A percentile compares a stretch with the other conserved stretches of the same genome.
These are phyloP conservation scores for Apiotrichum gamsii DNA, from an alignment of 1,284 basidiomycete species.

Conservation along the genomic window DNA sequence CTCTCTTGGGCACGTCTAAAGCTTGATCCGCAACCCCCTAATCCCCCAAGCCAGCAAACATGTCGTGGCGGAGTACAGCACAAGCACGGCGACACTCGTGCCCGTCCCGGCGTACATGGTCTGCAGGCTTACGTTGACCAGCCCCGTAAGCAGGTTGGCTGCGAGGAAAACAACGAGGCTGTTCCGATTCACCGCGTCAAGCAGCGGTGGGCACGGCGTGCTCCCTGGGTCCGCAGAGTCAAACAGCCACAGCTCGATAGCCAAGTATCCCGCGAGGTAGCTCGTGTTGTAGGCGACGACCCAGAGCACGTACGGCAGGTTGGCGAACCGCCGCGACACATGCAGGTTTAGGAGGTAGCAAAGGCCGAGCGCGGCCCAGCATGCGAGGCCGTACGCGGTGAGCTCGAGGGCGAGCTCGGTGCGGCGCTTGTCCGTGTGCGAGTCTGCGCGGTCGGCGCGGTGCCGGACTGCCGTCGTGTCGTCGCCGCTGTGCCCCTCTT, in stretches of 20 bases:
- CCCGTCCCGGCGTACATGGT: constrained; percentile 64
- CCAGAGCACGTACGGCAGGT: constrained; percentile 85
- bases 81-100: constrained; percentile 60
- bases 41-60: constrained; percentile 58
- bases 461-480: not conserved
- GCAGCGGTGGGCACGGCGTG: constrained; percentile 54
- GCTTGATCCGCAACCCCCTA: constrained; percentile 9
- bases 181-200: constrained; percentile 78
- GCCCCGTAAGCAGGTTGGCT: constrained; percentile 80
- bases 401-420: constrained; percentile 61
- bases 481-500: not conserved
- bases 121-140: constrained; percentile 70
- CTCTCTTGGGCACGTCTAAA: no score
- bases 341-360: constrained; percentile 28
- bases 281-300: constrained; percentile 80
- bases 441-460: constrained; percentile 45
- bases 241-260: constrained; percentile 61
- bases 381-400: constrained; percentile 66
- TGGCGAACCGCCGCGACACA: constrained; percentile 74
- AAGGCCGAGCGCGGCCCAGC: constrained; percentile 62
- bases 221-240: not conserved
- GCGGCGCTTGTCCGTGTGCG: constrained; percentile 54
- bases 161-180: constrained; percentile 72
- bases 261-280: constrained; percentile 74
- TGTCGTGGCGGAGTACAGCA: constrained; percentile 58